A percentile compares a stretch with the other conserved stretches of the same genome.
These are phyloP conservation scores for Populus ilicifolia DNA, from an alignment of 345 rosid species.

Conservation along the genomic window DNA sequence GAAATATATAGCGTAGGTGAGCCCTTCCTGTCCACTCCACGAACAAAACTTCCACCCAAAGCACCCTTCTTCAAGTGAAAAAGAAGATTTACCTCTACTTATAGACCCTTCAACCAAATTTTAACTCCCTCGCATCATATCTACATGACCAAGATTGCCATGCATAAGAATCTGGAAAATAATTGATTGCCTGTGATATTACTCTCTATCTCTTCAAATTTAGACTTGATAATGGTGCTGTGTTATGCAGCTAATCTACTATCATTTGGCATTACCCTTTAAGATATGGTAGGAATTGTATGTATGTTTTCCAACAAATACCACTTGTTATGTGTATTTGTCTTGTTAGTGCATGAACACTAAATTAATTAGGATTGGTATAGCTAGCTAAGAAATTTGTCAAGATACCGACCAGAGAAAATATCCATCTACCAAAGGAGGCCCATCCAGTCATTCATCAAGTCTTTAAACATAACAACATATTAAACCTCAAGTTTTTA, in stretches of 20 bases:
- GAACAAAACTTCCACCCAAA: constrained; percentile 34
- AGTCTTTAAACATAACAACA: background rate
- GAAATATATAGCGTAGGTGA: constrained; percentile 31
- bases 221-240: background rate
- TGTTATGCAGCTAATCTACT: background rate
- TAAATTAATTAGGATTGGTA: constrained; percentile 3
- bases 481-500: too few relatives aligned
- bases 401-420: constrained; percentile 24
- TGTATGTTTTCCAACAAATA: background rate
- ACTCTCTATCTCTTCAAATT: background rate
- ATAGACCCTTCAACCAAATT: constrained; percentile 30
- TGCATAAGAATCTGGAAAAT: background rate
- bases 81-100: constrained; percentile 27
- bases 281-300: background rate
- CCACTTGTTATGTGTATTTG: background rate
- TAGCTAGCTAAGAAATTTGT: constrained; percentile 23
- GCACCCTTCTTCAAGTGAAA: constrained; percentile 30
- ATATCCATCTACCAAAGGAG: constrained; percentile 25
- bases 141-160: constrained; percentile 2
- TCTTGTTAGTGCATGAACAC: background rate
- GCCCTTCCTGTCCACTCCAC: constrained; percentile 42
- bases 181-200: constrained; percentile 1
- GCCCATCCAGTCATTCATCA: background rate
- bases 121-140: background rate
- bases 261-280: background rate